A percentile compares a stretch with the other conserved stretches of the same genome.
Conservation (phyloP, 163 green algal species). For the Coccomyxa subellipsoidea region DNA sequence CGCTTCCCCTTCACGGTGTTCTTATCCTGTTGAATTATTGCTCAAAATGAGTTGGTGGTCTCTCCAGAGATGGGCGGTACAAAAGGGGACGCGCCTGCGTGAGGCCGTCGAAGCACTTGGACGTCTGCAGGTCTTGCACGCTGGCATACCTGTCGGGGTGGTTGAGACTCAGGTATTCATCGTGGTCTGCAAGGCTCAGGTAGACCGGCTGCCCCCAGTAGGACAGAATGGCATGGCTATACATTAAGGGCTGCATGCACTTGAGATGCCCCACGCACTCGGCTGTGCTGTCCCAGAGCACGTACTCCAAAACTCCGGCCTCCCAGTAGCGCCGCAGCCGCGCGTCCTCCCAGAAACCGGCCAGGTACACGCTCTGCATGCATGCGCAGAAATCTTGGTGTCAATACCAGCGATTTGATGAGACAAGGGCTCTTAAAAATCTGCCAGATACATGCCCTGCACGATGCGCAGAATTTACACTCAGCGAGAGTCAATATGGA, state of each 20-base stretch:
- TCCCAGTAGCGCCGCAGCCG: neutral
- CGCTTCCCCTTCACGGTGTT: no score
- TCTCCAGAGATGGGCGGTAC: no score
- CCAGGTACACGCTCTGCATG: slow-evolving; percentile 5
- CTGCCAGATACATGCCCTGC: no score
- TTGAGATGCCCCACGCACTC: slow-evolving; percentile 13
- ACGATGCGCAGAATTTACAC: no score
- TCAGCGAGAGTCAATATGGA: no score
- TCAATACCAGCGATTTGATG: no score
- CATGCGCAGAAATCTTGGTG: no score
- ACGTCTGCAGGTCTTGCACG: neutral
- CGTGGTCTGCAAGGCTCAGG: slow-evolving; percentile 8
- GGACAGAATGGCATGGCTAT: slow-evolving; percentile 4
- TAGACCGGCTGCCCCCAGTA: neutral
- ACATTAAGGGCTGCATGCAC: slow-evolving; percentile 15
- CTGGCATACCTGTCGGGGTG: neutral
- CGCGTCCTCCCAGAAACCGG: neutral
- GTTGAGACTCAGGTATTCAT: slow-evolving; percentile 6
- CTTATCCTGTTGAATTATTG: no score
- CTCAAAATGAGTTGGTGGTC: no score
- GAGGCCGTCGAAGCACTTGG: neutral
- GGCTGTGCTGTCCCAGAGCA: slow-evolving; percentile 16
- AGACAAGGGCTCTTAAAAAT: no score
- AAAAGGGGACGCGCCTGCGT: neutral
- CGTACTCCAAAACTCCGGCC: neutral